These are phyloP conservation scores for Peniophora sp. DNA, from an alignment of 1,284 basidiomycete genomes.

Conservation along the genomic window DNA sequence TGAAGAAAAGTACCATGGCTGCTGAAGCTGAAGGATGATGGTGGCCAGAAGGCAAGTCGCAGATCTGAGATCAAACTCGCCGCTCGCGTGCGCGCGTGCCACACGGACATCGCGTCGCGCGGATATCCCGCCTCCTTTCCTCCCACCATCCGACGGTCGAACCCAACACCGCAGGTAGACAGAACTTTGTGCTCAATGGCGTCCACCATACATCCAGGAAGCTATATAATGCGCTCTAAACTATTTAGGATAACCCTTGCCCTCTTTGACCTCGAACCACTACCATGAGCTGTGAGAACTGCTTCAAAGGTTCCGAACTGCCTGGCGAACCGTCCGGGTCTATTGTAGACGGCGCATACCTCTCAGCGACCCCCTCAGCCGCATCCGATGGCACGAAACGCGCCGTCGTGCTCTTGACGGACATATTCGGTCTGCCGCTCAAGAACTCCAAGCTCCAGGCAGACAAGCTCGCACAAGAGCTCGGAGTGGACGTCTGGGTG, in stretches of 20 bases:
- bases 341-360: not conserved
- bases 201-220: too few relatives aligned
- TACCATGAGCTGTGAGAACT: slow-evolving; percentile 1
- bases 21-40: not conserved
- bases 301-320: not conserved
- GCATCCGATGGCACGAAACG: not conserved
- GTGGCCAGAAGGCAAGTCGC: too few relatives aligned
- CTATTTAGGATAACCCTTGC: too few relatives aligned
- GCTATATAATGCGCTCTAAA: too few relatives aligned
- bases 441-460: not conserved
- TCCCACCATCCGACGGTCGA: too few relatives aligned
- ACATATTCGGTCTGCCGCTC: not conserved
- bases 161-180: too few relatives aligned
- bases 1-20: slow-evolving; percentile 68
- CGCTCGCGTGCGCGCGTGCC: not conserved
- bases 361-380: not conserved
- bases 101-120: too few relatives aligned
- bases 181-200: too few relatives aligned
- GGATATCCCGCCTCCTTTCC: too few relatives aligned
- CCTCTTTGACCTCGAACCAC: too few relatives aligned
- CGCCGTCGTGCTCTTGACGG: not conserved
- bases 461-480: not conserved
- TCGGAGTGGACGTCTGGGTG: not conserved
- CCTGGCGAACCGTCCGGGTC: not conserved
- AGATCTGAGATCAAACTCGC: too few relatives aligned